Conservation (phyloP, 495 filamentous ascomycete genomes). For the Lophium mytilinum region DNA sequence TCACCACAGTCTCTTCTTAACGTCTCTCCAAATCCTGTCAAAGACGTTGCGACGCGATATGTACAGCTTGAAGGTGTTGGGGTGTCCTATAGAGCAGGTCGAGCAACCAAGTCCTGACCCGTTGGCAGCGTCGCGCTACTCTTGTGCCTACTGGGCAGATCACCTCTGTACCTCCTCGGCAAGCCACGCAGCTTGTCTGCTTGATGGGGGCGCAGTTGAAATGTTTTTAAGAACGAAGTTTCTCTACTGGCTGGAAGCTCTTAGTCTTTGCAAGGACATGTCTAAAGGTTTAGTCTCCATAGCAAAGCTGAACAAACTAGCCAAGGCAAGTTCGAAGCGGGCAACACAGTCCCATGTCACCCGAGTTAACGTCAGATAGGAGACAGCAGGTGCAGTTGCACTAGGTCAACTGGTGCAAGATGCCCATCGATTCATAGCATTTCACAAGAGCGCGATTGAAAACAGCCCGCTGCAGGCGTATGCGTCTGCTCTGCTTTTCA, state of each 20-base stretch:
- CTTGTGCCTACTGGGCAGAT: slow-evolving; percentile 3
- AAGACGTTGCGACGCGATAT: slow-evolving; percentile 26
- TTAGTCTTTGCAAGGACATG: slow-evolving; percentile 27
- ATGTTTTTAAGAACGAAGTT: slow-evolving; percentile 26
- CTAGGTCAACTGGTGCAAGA: slow-evolving; percentile 22
- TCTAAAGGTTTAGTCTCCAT: slow-evolving; percentile 17
- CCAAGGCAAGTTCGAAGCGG: too few species aligned
- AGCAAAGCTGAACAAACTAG: too few species aligned
- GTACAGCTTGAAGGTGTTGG: slow-evolving; percentile 15
- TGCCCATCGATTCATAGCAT: slow-evolving; percentile 29
- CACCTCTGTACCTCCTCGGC: not conserved
- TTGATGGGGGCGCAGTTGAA: slow-evolving; percentile 11
- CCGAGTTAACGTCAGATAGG: not conserved
- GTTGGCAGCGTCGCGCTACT: not conserved
- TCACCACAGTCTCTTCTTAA: slow-evolving; percentile 22
- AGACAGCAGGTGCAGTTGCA: not conserved
- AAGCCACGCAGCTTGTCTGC: not conserved
- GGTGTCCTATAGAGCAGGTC: slow-evolving; percentile 1
- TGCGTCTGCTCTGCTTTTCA: not conserved
- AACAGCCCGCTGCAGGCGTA: not conserved
- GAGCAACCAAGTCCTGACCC: not conserved
- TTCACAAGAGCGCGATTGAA: slow-evolving; percentile 22
- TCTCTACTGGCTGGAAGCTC: slow-evolving; percentile 37
- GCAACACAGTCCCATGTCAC: too few species aligned
- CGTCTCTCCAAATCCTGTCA: slow-evolving; percentile 26